Conservation (phyloP, 345 rosid genomes). For the Citropsis articulata region DNA sequence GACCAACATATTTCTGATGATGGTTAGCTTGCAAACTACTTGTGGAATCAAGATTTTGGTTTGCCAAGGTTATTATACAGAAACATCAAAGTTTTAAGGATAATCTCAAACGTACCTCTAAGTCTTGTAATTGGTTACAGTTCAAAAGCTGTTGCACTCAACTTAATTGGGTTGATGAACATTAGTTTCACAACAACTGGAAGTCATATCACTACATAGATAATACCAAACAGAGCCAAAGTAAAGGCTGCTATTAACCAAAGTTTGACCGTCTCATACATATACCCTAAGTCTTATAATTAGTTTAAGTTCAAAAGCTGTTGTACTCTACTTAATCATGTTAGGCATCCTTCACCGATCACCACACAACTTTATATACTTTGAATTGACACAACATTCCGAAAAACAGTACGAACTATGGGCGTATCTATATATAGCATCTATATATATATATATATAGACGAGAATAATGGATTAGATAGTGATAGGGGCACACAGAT, state of each 20-base stretch:
- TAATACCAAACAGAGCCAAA: not conserved
- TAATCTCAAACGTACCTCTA: too few relatives aligned
- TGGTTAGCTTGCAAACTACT: too few relatives aligned
- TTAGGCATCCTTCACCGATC: not conserved
- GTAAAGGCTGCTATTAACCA: too few relatives aligned
- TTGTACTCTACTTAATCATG: not conserved
- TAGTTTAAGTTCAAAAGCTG: not conserved
- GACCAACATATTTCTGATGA: too few relatives aligned
- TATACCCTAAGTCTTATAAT: not conserved
- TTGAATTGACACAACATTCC: not conserved
- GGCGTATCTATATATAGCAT: not conserved
- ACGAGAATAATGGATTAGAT: constrained; percentile 8
- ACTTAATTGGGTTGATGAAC: too few relatives aligned
- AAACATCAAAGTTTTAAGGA: too few relatives aligned
- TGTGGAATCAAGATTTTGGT: too few relatives aligned
- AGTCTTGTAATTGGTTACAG: not conserved
- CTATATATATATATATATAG: constrained; percentile 1
- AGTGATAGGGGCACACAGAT: constrained; percentile 38
- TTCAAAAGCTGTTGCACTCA: not conserved
- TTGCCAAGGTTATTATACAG: too few relatives aligned
- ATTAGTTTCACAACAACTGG: too few relatives aligned
- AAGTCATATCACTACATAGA: not conserved
- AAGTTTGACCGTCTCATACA: too few relatives aligned
- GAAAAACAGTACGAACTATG: not conserved
- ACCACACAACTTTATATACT: not conserved